Percentiles rank a stretch among this genome's conserved stretches.
phyloP scores from a whole-genome alignment of 2,329 filamentous ascomycete genomes.

The Pezicula rhizophila region DNA sequence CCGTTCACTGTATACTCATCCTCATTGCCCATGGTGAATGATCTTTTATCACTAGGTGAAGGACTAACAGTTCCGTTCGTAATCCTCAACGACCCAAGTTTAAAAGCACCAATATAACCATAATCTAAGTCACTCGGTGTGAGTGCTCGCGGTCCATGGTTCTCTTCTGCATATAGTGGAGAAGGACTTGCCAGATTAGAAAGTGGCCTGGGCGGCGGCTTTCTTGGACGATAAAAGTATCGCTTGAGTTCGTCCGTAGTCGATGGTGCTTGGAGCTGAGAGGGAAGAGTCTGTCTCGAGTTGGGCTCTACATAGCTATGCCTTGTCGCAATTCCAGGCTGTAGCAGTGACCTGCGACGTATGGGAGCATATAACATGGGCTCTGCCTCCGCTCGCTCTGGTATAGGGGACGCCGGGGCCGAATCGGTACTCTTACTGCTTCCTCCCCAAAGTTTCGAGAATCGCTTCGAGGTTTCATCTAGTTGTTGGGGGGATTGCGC shows the following conservation, averaged over 20 bases:
- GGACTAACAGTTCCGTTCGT: constrained; percentile 53
- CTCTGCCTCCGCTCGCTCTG: background rate
- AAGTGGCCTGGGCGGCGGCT: constrained; percentile 10
- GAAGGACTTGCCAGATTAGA: constrained; percentile 6
- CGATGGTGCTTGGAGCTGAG: constrained; percentile 8
- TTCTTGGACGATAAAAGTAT: constrained; percentile 11
- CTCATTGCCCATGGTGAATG: constrained; percentile 11
- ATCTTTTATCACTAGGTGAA: constrained; percentile 30
- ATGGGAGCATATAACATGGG: constrained; percentile 18
- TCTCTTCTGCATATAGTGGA: constrained; percentile 4
- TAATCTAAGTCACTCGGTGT: constrained; percentile 53
- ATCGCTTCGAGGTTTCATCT: constrained; percentile 2
- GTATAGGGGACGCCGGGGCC: background rate
- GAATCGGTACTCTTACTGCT: constrained; percentile 13
- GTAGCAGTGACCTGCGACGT: constrained; percentile 23
- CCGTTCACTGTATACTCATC: constrained; percentile 15
- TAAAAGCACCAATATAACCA: constrained; percentile 54
- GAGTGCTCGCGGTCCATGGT: constrained; percentile 18
- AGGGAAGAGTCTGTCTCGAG: constrained; percentile 11
- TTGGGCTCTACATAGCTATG: constrained; percentile 12
- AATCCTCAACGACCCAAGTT: constrained; percentile 56
- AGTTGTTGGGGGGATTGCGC: constrained; percentile 11
- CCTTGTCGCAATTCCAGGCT: constrained; percentile 27
- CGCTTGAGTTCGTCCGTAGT: constrained; percentile 8
- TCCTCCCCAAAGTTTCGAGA: constrained; percentile 5